Conservation (phyloP, 176 grass and related monocot genomes). For the Hsuehochloa calcarea region DNA sequence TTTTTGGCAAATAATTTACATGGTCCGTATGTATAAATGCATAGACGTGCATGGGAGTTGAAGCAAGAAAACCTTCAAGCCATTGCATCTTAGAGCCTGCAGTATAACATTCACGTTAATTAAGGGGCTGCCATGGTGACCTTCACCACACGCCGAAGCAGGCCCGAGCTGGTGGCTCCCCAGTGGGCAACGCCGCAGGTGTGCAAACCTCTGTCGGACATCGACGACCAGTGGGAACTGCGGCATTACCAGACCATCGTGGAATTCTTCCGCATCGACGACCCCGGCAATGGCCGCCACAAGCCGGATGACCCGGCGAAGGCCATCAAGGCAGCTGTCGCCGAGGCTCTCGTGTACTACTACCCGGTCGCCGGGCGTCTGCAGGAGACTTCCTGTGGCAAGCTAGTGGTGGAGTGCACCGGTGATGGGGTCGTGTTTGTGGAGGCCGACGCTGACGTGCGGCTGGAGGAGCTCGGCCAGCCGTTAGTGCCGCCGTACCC, state of each 20-base stretch:
- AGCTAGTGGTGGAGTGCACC: slow-evolving; percentile 29
- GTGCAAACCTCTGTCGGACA: neutral
- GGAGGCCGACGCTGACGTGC: slow-evolving; percentile 4
- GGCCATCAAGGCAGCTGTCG: neutral
- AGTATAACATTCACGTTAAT: no score
- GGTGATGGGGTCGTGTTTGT: slow-evolving; percentile 37
- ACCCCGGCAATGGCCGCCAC: neutral
- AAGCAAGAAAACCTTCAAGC: no score
- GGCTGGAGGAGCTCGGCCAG: neutral
- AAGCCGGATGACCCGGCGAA: neutral
- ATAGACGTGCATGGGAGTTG: no score
- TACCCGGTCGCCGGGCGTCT: slow-evolving; percentile 33
- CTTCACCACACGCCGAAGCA: neutral
- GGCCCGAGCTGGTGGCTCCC: neutral
- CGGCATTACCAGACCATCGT: neutral
- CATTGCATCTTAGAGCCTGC: no score
- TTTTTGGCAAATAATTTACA: no score
- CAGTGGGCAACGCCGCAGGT: neutral
- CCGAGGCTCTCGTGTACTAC: slow-evolving; percentile 2
- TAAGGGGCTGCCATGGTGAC: no score
- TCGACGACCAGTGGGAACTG: neutral
- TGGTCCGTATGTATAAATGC: no score
- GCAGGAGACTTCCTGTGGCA: neutral
- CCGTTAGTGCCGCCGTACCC: neutral
- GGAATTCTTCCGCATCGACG: neutral